Evolutionary conservation across 768 basidiomycete genomes (phyloP), one percentile per base, ranked within the genome.

Genomic region (Rubroboletus pulcherrimus): DNA sequence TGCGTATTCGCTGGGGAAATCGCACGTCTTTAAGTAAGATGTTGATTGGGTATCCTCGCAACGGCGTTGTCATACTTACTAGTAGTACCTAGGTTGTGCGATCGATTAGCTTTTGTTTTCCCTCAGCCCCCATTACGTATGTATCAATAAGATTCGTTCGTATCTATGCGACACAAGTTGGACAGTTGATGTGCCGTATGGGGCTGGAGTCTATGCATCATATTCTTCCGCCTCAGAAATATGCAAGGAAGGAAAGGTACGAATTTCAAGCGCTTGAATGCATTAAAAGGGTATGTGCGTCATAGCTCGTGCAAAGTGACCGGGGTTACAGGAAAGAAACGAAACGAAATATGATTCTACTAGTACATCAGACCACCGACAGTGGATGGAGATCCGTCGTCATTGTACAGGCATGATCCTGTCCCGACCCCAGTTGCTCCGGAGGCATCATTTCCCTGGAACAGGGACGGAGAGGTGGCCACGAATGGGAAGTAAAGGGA

Each of bases 401-500:
- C 40, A 43, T 67, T 71, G 54, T 61, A 75, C 21, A 75, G 53
- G 53, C 71, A 68, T 1, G 64, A 71, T 21, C 70, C 66, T 2
- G 70, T 72, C n/a, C 71, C 73, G 4, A 62, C 54, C 17, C 30
- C 55, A 15, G 33, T 0, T 12, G n/a, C 51, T 3, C 52, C 72
- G 1, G 15, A 2, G 3, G 57, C n/a, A 30, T 67, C 63, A 39
- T 75, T 52, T 7, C 26, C 33, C 14, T 50, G 3, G 42, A 71
- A 57, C 15, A 74, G 30, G 7, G 56, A 37, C 1, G 74, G 65
- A 17, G 68, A 53, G 2, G 65, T 69, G 1, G 74, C 74, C 26
- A 75, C 26, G 58, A 74, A 74, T 38, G 73, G 74, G 63, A 75
- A 74, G 55, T 74, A 74, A 45, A 75, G 63, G 4, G 56, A 21